Evolutionary conservation across 2,329 filamentous ascomycete genomes (phyloP), one percentile per base, ranked within the genome.

Genomic region (Colletotrichum australisinense): DNA sequence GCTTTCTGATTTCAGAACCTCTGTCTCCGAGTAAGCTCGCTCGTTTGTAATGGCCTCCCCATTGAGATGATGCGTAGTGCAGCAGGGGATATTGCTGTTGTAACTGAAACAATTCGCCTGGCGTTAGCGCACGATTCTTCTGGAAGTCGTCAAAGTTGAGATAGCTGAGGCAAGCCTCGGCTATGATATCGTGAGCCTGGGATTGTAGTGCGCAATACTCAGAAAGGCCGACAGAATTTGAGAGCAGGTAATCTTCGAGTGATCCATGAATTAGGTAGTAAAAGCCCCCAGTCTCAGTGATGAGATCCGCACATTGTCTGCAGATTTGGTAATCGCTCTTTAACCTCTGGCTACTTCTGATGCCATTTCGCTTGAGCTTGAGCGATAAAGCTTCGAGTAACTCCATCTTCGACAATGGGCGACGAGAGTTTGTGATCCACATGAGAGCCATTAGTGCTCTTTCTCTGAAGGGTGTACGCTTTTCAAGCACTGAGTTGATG

Each of bases 231-330:
- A 28, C 9, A 9, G 28, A 22, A 9, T 52, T 6, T 1, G 53
- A 52, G 3, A 4, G 6, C n/a, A 70, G 24, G 19, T 64, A 70
- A 14, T 70, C 67, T 26, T 59, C 32, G 9, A 70, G 24, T 3
- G 67, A 70, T 7, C 53, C 59, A 59, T 70, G 67, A 19, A 56
- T 24, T 4, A 70, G 67, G 4, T 42, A 32, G 5, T 65, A 65
- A 5, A 26, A 32, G 2, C 62, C 62, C 1, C 58, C 24, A 2
- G n/a, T 26, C 19, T 64, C 60, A 6, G 1, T 12, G 0, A 70
- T 49, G 7, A 70, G 60, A 16, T 70, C 67, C 2, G 53, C 62
- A 19, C 67, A 70, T 26, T 69, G 30, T 22, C 59, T 64, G 53
- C 59, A 56, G 9, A 64, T 35, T 9, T 52, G 38, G n/a, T 52